Evolutionary conservation across 1,284 basidiomycete genomes (phyloP).

Genomic region (Ustilago bromivora): DNA sequence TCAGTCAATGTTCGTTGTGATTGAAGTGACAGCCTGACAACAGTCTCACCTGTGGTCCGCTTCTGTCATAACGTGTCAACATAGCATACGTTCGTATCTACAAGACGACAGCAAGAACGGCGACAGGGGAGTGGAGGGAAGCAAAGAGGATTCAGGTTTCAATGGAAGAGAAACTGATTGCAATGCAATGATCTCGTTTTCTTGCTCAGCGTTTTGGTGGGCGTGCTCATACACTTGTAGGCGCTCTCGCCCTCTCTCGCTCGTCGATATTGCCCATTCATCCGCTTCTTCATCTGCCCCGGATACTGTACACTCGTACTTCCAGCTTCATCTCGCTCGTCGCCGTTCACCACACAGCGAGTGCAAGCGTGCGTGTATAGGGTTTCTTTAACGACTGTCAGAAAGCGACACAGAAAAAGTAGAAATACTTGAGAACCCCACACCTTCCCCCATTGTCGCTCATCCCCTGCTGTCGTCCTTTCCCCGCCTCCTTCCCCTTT

Average conservation of each 20-base stretch:
- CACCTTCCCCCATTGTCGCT: conserved; percentile 1
- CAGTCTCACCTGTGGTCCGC: background rate
- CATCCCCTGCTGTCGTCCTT: background rate
- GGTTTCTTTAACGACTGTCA: conserved; percentile 1
- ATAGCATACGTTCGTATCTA: background rate
- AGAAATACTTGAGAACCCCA: conserved; percentile 15
- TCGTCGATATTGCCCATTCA: background rate
- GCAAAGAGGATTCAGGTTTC: background rate
- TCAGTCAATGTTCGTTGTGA: background rate
- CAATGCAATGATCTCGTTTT: background rate
- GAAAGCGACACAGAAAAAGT: conserved; percentile 6
- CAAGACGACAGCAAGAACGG: background rate
- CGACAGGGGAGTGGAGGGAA: background rate
- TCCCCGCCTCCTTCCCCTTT: background rate
- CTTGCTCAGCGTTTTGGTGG: background rate
- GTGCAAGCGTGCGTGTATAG: background rate
- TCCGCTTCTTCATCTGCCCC: background rate
- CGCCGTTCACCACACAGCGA: too few species aligned
- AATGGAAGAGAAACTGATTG: background rate
- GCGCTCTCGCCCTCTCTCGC: background rate
- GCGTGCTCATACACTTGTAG: background rate
- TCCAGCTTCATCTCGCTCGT: background rate
- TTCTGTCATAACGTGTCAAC: background rate
- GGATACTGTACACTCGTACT: background rate
- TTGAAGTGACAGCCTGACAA: background rate